Evolutionary conservation across 2,329 filamentous ascomycete species (phyloP), one percentile per base, ranked within the genome.

Genomic region (Xylaria sp.): DNA sequence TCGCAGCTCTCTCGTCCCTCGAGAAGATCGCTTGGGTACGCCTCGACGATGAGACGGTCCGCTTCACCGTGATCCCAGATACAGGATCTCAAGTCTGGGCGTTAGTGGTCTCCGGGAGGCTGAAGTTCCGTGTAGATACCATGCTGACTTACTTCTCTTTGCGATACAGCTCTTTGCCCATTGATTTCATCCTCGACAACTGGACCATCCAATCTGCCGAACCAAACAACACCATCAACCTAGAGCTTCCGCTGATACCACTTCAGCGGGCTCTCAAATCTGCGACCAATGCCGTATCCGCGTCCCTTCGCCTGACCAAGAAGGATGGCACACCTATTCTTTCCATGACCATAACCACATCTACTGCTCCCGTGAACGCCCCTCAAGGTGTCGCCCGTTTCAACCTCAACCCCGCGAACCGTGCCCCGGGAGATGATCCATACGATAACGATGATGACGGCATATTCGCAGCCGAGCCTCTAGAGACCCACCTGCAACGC

Each of bases 1-100:
- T 87, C 2, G 86, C 87, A 11, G 89, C 89, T 15, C 82, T 91
- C 68, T 87, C 84, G 64, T 87, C 88, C 1, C 81, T 91, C 36
- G 93, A 94, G 72, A 94, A 95, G 79, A 90, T 96, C 69, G 93
- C 92, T 51, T 97, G 94, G 94, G 86, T 97, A 70, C 92, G 94
- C 71, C 87, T 99, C 38, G 93, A 95, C 81, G 89, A 96, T 81
- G 90, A 94, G 66, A 90, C 90, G 62, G 90, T 95, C 63, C 94
- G 94, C 73, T 97, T 99, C 81, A 98, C 96, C 67, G 92, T 98
- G 75, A 95, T 98, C 69, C 94, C 96, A 0, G 94, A 97, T 77
- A 91, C 92, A 75, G 95, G 96, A 67, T 96, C 93, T 9, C 95
- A 98, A 84, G 95, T 98, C 61, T 99, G 96, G 96, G 93, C 94